Evolutionary conservation across 129 eudicot species (phyloP), one percentile per base, ranked within the genome.

Genomic region (Pittosporum tobira): DNA sequence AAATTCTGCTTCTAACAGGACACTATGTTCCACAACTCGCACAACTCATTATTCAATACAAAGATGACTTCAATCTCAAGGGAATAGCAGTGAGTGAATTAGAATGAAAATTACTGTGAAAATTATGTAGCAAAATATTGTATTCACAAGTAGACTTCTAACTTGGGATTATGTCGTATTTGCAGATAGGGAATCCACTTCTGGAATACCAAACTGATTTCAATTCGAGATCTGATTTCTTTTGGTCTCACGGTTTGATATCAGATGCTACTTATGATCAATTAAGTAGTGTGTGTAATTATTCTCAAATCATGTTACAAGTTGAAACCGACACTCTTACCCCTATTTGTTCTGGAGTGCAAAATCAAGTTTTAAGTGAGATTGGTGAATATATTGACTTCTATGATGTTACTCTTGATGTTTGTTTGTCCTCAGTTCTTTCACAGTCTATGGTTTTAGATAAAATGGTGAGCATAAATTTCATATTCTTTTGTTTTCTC

Each of bases 11-110:
- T 67, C 62, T 19, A 49, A 56, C 73, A 88, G 97, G 97, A 57
- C 97, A 88, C 73, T 88, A 84, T 82, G 95, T 88, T 63, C 97
- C 97, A 61, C 91, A 88, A 62, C 83, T 88, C 16, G 97, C 97
- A 3, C 55, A 73, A 6, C 83, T 79, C 64, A 81, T 88, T 48
- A 20, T 85, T 27, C 60, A 75, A 63, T 78, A 83, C 18, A 81
- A 82, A 75, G 70, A 65, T 26, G 79, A 84, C 68, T 51, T 79
- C 53, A 88, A 84, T 68, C 85, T 88, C 69, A 84, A 79, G 67
- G 97, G 95, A 53, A 79, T 88, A 23, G 95, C 81, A 26, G 96
- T 84, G 67, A 81, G 97, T 77, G 62, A 27, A 59, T 29, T 57
- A n/a, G n/a, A n/a, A n/a, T n/a, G n/a, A n/a, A n/a, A n/a, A n/a